Base-by-base conservation (phyloP, 2,329 filamentous ascomycete species). In the Chlorencoelia australis region DNA sequence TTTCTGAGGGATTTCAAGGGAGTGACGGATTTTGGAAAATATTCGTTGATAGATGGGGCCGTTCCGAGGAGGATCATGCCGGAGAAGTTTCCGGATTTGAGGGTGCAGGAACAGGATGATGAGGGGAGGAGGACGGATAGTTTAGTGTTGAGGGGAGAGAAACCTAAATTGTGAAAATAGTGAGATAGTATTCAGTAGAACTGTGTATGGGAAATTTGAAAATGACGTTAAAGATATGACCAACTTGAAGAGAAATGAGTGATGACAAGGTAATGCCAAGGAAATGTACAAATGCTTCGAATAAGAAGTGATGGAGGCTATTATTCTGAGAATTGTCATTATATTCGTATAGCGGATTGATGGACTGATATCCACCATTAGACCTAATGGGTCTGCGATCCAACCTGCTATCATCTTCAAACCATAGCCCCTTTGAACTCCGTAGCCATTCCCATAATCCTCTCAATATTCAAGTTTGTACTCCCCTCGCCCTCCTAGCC, bases 31-130 rank as follows among this genome's bases (percentile, higher is more conserved):
- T 91, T 93, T 49, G 68, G 68, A 0, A 71, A 75, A 50, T 93
- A 93, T 55, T 73, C 68, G 21, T 57, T 89, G n/a, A 66, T 88
- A 1, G 62, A 70, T 0, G 81, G 80, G 1, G 50, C 70, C 0
- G 60, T 39, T 1, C 84, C 85, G 0, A 63, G 85, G 39, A 65
- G 85, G 14, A 93, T 93, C 45, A 88, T 93, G 82, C 86, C 86
- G 3, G 43, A 40, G 2, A 44, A 49, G 19, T 50, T 91, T 42
- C 85, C 85, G 0, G 71, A 79, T 44, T 52, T 93, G 48, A 72
- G 66, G 2, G 84, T 93, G 4, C 70, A 65, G 6, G 85, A 91
- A 61, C 82, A 93, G 59, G 75, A 79, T 41, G 85, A 93, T 51
- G 83, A 93, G 57, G 84, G 85, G 0, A 69, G 65, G 50, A 68